Percentiles rank a stretch among this genome's conserved stretches.
These are phyloP conservation scores for Globisporangium abappressorium DNA, from an alignment of 352 stramenopile species.

Conservation along the genomic window DNA sequence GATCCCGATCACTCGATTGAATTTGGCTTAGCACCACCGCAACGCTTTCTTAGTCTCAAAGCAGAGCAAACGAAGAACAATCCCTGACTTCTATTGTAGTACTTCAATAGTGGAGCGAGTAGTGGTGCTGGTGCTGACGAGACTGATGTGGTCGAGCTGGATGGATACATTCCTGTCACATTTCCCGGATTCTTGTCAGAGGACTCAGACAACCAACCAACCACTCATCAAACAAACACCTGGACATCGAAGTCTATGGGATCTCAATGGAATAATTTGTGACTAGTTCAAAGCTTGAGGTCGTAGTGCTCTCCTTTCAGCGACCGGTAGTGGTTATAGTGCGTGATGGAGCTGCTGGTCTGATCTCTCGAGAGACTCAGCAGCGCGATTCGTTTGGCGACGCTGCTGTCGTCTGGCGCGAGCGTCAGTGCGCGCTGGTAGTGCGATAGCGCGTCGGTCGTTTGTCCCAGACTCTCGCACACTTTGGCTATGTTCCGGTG, in stretches of 20 bases:
- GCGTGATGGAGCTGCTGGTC: constrained; percentile 24
- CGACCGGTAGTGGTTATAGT: constrained; percentile 45
- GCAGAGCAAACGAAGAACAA: neutral
- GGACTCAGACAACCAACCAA: neutral
- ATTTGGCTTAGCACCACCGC: neutral
- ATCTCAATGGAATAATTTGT: too few relatives aligned
- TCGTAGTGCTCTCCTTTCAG: constrained; percentile 57
- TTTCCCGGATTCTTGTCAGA: neutral
- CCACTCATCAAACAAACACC: too few relatives aligned
- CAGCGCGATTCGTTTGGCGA: constrained; percentile 42
- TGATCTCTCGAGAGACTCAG: constrained; percentile 35
- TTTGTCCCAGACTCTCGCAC: constrained; percentile 48
- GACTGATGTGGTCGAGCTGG: neutral
- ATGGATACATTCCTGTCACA: neutral
- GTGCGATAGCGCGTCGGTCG: constrained; percentile 41
- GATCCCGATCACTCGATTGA: neutral
- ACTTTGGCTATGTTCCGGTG: constrained; percentile 59
- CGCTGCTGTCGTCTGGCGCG: constrained; percentile 32
- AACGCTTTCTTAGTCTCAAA: neutral
- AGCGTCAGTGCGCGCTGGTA: constrained; percentile 39
- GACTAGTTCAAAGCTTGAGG: constrained; percentile 35
- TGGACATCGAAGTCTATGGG: too few relatives aligned
- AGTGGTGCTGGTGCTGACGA: neutral
- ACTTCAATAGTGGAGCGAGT: neutral
- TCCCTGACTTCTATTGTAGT: neutral